A percentile compares a stretch with the other conserved stretches of the same genome.
These are phyloP conservation scores for Oryza nivara DNA, from an alignment of 176 grass and related monocot genomes.

Conservation along the genomic window DNA sequence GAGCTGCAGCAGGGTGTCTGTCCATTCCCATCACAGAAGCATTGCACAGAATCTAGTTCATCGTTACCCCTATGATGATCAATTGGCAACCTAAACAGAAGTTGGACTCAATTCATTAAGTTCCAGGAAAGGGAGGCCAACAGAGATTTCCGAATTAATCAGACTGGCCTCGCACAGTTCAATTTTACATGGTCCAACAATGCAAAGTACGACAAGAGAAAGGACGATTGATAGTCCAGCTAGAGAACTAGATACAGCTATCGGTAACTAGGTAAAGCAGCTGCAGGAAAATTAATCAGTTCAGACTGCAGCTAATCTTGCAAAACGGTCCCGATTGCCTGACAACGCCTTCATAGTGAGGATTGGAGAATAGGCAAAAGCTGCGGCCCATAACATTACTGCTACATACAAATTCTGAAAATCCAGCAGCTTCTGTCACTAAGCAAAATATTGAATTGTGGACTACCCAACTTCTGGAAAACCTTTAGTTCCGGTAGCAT, in stretches of 20 bases:
- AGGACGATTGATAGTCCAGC: conserved; percentile 12
- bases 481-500: conserved; percentile 22
- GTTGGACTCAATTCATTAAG: not conserved
- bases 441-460: conserved; percentile 26
- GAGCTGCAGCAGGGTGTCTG: not conserved
- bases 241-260: conserved; percentile 32
- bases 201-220: conserved; percentile 27
- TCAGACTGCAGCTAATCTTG: conserved; percentile 15
- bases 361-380: conserved; percentile 18
- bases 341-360: conserved; percentile 13
- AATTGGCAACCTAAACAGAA: not conserved
- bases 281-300: conserved; percentile 22
- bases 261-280: conserved; percentile 41
- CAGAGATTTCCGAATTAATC: not conserved
- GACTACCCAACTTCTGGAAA: conserved; percentile 3
- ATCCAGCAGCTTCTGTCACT: not conserved
- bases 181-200: conserved; percentile 35
- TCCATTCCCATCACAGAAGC: not conserved
- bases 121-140: conserved; percentile 6
- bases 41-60: not conserved
- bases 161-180: conserved; percentile 1
- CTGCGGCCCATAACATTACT: conserved; percentile 20
- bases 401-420: conserved; percentile 31
- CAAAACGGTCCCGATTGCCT: not conserved
- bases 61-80: not conserved